Percentiles rank a stretch among this genome's conserved stretches.
Conservation (phyloP, 2,329 filamentous ascomycete species). For the Hawksworthiomyces lignivorus region DNA sequence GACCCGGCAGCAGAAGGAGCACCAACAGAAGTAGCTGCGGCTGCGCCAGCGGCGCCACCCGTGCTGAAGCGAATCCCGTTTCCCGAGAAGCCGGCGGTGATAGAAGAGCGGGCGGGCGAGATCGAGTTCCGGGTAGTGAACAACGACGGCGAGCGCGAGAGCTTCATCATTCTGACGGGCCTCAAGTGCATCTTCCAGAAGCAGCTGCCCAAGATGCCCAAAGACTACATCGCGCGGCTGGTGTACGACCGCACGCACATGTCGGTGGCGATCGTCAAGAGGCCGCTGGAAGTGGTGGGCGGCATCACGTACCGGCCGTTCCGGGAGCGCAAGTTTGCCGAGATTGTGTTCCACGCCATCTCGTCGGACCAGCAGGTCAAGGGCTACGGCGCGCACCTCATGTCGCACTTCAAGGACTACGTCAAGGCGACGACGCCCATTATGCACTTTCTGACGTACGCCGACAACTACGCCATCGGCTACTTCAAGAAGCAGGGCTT, state of each 20-base stretch:
- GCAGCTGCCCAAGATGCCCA: conserved; percentile 97
- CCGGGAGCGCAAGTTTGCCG: conserved; percentile 83
- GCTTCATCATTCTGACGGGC: conserved; percentile 87
- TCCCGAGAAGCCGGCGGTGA: conserved; percentile 86
- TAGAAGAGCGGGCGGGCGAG: conserved; percentile 87
- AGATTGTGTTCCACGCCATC: conserved; percentile 98
- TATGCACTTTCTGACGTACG: conserved; percentile 98
- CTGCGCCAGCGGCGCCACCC: conserved; percentile 26
- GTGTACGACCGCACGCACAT: conserved; percentile 96
- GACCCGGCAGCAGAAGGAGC: neutral
- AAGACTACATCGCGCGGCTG: conserved; percentile 94
- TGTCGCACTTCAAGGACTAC: conserved; percentile 97
- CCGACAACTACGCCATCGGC: conserved; percentile 96
- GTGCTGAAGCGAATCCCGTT: conserved; percentile 67
- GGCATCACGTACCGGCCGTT: conserved; percentile 97
- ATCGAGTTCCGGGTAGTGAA: conserved; percentile 98
- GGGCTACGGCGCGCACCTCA: conserved; percentile 93
- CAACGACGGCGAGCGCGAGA: conserved; percentile 83
- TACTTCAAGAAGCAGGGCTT: conserved; percentile 99
- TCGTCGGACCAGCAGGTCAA: conserved; percentile 98
- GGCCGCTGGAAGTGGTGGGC: conserved; percentile 88
- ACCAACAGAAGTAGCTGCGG: neutral
- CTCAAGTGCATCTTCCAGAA: conserved; percentile 98
- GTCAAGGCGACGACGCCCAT: conserved; percentile 94
- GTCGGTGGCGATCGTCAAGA: conserved; percentile 95